These are phyloP conservation scores for Phoenix roebelenii DNA, from an alignment of 176 grass and related monocot genomes.

Conservation along the genomic window DNA sequence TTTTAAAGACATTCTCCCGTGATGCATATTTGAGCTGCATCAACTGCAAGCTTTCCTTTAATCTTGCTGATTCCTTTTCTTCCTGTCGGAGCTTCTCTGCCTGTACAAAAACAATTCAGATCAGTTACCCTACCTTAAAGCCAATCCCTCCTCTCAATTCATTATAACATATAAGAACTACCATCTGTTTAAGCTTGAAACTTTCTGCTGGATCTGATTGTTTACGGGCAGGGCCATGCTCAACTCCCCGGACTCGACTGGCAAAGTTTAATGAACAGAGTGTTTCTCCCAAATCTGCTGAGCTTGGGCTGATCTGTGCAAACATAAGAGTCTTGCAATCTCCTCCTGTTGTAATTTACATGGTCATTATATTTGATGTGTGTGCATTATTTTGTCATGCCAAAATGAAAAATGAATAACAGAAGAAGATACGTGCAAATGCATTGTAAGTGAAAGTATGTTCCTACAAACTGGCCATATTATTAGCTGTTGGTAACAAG, in stretches of 20 bases:
- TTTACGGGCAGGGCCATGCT: conserved; percentile 78
- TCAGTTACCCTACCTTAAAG: too few species aligned
- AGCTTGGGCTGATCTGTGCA: conserved; percentile 88
- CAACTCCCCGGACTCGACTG: conserved; percentile 73
- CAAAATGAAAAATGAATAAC: too few species aligned
- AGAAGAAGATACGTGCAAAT: too few species aligned
- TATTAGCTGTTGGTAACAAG: too few species aligned
- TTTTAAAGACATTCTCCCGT: conserved; percentile 60
- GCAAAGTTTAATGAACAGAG: conserved; percentile 84
- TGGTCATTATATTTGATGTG: too few species aligned
- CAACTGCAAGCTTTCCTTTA: conserved; percentile 53
- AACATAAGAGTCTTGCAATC: conserved; percentile 99
- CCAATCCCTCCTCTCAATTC: too few species aligned
- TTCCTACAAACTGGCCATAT: too few species aligned
- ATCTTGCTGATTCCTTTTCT: conserved; percentile 61
- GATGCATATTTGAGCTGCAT: conserved; percentile 71
- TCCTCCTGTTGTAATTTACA: conserved; percentile 48
- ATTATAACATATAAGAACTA: conserved; percentile 19
- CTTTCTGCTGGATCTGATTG: conserved; percentile 70
- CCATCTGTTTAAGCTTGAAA: conserved; percentile 90
- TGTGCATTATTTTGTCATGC: too few species aligned
- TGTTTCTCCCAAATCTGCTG: conserved; percentile 77
- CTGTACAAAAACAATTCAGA: conserved; percentile 28
- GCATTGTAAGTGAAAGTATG: too few species aligned
- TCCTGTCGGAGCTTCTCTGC: conserved; percentile 51